These are phyloP conservation scores for Ganoderma sp. DNA, from an alignment of 1,284 basidiomycete genomes.

Conservation along the genomic window DNA sequence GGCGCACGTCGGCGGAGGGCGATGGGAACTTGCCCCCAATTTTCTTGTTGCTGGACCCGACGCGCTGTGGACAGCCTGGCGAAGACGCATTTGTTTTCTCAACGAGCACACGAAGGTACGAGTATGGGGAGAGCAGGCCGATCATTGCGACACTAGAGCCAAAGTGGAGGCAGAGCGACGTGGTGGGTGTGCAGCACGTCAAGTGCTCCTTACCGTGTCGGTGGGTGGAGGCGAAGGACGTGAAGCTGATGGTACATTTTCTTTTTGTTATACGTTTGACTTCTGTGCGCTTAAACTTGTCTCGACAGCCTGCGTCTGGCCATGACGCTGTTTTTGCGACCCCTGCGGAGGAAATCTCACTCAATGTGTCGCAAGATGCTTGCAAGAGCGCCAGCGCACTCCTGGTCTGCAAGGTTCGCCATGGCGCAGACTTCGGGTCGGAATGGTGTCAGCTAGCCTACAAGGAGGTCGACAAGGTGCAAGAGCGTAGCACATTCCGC, in stretches of 20 bases:
- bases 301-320: conserved; percentile 55
- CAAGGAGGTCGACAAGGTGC: conserved; percentile 84
- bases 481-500: conserved; percentile 83
- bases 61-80: conserved; percentile 74
- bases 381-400: conserved; percentile 80
- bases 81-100: conserved; percentile 86
- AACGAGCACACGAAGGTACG: conserved; percentile 75
- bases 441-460: conserved; percentile 82
- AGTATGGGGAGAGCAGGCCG: conserved; percentile 81
- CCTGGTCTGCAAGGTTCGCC: conserved; percentile 74
- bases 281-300: conserved; percentile 5
- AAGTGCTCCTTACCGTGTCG: conserved; percentile 63
- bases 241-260: conserved; percentile 57
- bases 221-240: conserved; percentile 60
- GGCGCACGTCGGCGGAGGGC: conserved; percentile 52
- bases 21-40: conserved; percentile 66
- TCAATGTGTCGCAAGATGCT: conserved; percentile 61
- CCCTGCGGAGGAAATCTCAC: conserved; percentile 59
- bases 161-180: conserved; percentile 77
- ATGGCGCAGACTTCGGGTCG: conserved; percentile 67
- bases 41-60: conserved; percentile 87
- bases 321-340: conserved; percentile 70
- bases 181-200: conserved; percentile 55
- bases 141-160: conserved; percentile 73
- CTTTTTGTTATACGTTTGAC: background rate